Evolutionary conservation across 176 grass and related monocot species (phyloP), one percentile per base, ranked within the genome.

Genomic region (Ensete ventricosum): DNA sequence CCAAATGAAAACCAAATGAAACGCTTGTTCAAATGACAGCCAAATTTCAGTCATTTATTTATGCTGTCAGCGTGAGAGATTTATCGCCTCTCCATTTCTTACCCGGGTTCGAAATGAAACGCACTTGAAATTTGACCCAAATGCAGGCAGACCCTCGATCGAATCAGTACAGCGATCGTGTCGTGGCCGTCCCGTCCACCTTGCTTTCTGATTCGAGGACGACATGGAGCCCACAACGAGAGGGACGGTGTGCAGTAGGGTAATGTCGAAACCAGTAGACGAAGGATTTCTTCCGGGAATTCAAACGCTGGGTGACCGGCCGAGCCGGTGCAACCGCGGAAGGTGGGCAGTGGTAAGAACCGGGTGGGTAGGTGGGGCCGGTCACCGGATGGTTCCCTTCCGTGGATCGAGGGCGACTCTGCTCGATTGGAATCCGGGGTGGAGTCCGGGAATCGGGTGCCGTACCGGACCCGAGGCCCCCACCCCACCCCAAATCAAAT

Each of bases 1-100:
- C 63, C 22, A 65, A 65, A 65, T 27, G 63, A 26, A 65, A 25
- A 65, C 63, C 23, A 65, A 65, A 65, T 65, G 63, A 65, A 65
- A 65, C 63, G 63, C 63, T 65, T 9, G 21, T 23, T 23, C 23
- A 27, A 29, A 65, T 65, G 22, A 27, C 21, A 65, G 22, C 22
- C 63, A 26, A 65, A 65, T 65, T 22, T 29, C 34, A 43, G 4
- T 43, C 34, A 29, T 27, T 65, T 65, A 22, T 65, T 65, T 12
- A 29, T 57, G 17, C 54, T 17, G 14, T 14, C 54, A 19, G 1
- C 54, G 14, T 19, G 34, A 43, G 34, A 43, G 34, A 43, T 43
- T 43, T 43, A 43, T 43, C 34, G 0, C 0, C 34, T 2, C 3
- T 4, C 34, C 34, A 43, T 0, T 43, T 43, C 5, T 43, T 6